Evolutionary conservation across 306 rosid genomes (phyloP).

Genomic region (Cicer arietinum): DNA sequence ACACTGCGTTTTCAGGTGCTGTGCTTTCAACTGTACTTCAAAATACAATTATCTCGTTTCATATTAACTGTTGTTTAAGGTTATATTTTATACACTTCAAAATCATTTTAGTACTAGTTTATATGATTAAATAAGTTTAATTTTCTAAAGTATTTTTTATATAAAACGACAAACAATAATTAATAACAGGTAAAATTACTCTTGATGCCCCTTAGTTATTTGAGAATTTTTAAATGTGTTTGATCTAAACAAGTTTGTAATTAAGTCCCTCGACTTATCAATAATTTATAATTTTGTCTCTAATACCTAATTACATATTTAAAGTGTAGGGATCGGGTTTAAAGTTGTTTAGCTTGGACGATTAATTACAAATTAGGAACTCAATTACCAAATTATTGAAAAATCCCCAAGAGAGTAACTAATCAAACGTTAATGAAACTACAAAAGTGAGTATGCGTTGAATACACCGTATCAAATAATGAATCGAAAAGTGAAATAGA

Average conservation of each 20-base stretch:
- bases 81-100: no score
- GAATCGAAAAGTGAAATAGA: background rate
- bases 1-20: background rate
- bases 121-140: no score
- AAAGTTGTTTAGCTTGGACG: no score
- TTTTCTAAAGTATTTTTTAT: no score
- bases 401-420: no score
- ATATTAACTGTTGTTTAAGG: no score
- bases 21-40: background rate
- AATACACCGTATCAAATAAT: background rate
- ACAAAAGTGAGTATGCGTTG: background rate
- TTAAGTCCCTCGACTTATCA: background rate
- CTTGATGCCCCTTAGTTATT: background rate
- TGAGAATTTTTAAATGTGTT: background rate
- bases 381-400: no score
- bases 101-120: no score
- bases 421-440: background rate
- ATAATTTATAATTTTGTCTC: background rate
- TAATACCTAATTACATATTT: background rate
- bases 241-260: background rate
- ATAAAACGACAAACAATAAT: background rate
- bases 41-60: no score
- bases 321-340: no score
- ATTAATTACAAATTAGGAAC: no score
- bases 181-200: background rate